Evolutionary conservation across 192 early-diverging fungal species (phyloP), one percentile per base, ranked within the genome.

Genomic region (Rhizoclosmatium globosum): DNA sequence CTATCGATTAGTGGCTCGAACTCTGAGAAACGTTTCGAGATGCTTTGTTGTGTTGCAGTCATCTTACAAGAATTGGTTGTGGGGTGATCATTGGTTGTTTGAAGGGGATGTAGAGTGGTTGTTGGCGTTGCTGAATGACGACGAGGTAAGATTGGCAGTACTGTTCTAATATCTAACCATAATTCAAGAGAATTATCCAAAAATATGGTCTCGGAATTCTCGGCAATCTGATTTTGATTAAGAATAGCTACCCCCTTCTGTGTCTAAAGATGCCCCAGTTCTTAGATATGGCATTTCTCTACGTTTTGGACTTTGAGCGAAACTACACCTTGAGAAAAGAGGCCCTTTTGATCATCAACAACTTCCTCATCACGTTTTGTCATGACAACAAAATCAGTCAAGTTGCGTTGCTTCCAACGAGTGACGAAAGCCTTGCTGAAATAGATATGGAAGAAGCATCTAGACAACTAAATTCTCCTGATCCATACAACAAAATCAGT

Each of bases 71-170:
- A 47, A 68, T 41, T 77, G 43, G 69, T n/a, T 60, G 19, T 86
- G 82, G 82, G 83, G 83, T 23, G 71, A 77, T 46, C 82, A 84
- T 61, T 87, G 86, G 86, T 65, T 86, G 6, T 58, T 78, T 46
- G 76, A 87, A 43, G 79, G 74, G 7, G 73, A 83, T 17, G 46
- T 87, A 4, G 80, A 80, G 15, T 87, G 84, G 84, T 64, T 87
- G 38, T 41, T 79, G 17, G 41, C 23, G 3, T 48, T 86, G 21
- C 43, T 87, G 44, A 72, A 85, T 50, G 84, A 87, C 57, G 79
- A 83, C 23, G 79, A 84, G 44, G 72, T 74, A 7, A 31, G 46
- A 44, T 57, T 74, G 11, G 31, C 2, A 0, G 38, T 2, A 13
- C 17, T 46, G n/a, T 41, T n/a, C 13, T 62, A 38, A 31, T 44